phyloP scores from a whole-genome alignment of 106 monocot species.

The Dendrobium chrysotoxum region DNA sequence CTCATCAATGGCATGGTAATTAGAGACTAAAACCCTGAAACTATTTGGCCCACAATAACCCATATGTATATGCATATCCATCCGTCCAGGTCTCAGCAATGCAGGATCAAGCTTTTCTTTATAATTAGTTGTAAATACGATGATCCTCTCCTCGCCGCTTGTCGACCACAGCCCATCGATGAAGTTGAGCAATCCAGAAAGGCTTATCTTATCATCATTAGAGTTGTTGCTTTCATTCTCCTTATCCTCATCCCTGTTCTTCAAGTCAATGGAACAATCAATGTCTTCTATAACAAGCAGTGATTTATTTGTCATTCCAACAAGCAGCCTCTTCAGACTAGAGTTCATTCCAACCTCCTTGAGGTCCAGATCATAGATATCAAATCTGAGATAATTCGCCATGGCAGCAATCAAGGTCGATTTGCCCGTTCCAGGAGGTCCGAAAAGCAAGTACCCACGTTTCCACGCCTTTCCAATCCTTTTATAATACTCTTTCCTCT shows the following conservation, averaged over 20 bases:
- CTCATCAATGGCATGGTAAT: slow-evolving; percentile 9
- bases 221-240: neutral
- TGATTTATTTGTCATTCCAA: slow-evolving; percentile 15
- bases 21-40: neutral
- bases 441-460: slow-evolving; percentile 43
- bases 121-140: slow-evolving; percentile 18
- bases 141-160: slow-evolving; percentile 17
- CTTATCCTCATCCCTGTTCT: neutral
- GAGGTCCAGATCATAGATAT: slow-evolving; percentile 25
- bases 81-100: slow-evolving; percentile 15
- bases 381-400: slow-evolving; percentile 34
- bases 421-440: slow-evolving; percentile 57
- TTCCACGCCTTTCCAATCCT: slow-evolving; percentile 53
- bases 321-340: neutral
- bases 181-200: slow-evolving; percentile 17
- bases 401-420: slow-evolving; percentile 64
- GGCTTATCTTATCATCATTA: neutral
- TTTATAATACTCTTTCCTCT: slow-evolving; percentile 26
- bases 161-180: slow-evolving; percentile 17
- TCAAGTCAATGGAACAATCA: slow-evolving; percentile 16
- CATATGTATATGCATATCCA: slow-evolving; percentile 21
- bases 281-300: slow-evolving; percentile 23
- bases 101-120: slow-evolving; percentile 15
- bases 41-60: slow-evolving; percentile 5
- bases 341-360: slow-evolving; percentile 1